Base-by-base conservation (phyloP, 192 early-diverging fungal genomes). In the Mortierella claussenii region DNA sequence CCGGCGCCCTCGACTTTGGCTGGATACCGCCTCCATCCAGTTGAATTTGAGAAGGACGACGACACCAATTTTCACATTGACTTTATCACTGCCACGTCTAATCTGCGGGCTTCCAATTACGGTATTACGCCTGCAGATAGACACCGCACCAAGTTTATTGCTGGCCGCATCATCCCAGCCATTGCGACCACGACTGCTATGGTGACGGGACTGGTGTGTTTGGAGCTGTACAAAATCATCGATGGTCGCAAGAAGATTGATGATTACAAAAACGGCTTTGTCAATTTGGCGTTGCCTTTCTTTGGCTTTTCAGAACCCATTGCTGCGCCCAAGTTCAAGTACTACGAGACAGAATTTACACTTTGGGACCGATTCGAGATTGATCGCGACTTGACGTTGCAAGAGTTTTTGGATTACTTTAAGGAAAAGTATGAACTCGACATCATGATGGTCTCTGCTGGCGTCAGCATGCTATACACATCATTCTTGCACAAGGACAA, bases 1-100 rank as follows among this genome's bases (percentile, higher is more conserved):
- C 97, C 97, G 4, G 78, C 87, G 18, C 91, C 94, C 5, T 86
- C 92, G n/a, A 84, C 83, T 31, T 79, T 97, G 63, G 92, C 92
- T 21, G 93, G 94, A 37, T 88, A 93, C 78, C 91, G 95, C 53
- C 85, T 99, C 52, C 86, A 81, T 37, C 95, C 97, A 23, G 92
- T 89, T 13, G 97, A 98, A 59, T 99, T 99, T 80, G 98, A 99
- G 79, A 99, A 99, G 88, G 98, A 99, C 78, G 98, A 99, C 76
- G 98, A 99, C 67, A 91, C 89, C 79, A 99, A 99, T 86, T 97
- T 96, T 89, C 98, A 99, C 78, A 98, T 99, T 65, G 98, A 99
- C 79, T 99, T 98, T 82, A 93, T 99, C 71, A 95, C 98, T 2
- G 97, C 98, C 1, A 89, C 95, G 18, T 98, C 98, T 36, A 99